Evolutionary conservation across 2,329 filamentous ascomycete genomes (phyloP).

Genomic region (Sporothrix sp.): DNA sequence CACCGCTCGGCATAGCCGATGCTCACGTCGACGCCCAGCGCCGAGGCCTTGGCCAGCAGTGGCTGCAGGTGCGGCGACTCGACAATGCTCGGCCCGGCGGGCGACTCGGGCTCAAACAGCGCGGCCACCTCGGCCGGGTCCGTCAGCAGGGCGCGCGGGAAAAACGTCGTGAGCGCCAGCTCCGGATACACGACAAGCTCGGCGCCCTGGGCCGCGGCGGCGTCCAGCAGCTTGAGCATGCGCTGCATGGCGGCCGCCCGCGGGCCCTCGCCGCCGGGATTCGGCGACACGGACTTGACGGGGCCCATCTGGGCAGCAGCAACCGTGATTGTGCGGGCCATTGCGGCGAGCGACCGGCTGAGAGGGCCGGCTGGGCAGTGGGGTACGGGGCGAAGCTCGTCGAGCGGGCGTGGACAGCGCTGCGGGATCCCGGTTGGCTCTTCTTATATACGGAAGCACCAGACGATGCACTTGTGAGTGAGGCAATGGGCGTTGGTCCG

Average conservation of each 20-base stretch:
- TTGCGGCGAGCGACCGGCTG: too few species aligned
- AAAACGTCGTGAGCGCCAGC: conserved; percentile 47
- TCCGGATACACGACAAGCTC: conserved; percentile 45
- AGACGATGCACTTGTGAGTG: too few species aligned
- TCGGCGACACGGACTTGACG: conserved; percentile 24
- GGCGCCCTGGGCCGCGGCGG: conserved; percentile 34
- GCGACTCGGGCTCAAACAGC: conserved; percentile 41
- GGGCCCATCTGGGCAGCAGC: conserved; percentile 46
- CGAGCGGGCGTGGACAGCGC: too few species aligned
- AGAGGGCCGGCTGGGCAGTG: neutral
- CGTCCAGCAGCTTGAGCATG: conserved; percentile 39
- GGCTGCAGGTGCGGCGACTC: conserved; percentile 35
- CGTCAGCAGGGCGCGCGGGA: conserved; percentile 40
- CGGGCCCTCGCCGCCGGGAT: conserved; percentile 25
- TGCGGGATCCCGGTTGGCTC: too few species aligned
- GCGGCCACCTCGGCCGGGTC: conserved; percentile 32
- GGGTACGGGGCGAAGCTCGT: too few species aligned
- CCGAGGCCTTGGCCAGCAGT: conserved; percentile 39
- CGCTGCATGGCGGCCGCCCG: conserved; percentile 35
- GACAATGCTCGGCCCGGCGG: conserved; percentile 23
- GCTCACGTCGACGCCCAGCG: conserved; percentile 39
- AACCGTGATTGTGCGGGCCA: conserved; percentile 24
- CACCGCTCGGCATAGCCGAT: conserved; percentile 42
- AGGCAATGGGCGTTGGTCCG: too few species aligned
- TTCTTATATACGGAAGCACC: too few species aligned